Percentiles rank a stretch among this genome's conserved stretches.
phyloP scores from a whole-genome alignment of 768 basidiomycete genomes.

The Tulasnella sp. region DNA sequence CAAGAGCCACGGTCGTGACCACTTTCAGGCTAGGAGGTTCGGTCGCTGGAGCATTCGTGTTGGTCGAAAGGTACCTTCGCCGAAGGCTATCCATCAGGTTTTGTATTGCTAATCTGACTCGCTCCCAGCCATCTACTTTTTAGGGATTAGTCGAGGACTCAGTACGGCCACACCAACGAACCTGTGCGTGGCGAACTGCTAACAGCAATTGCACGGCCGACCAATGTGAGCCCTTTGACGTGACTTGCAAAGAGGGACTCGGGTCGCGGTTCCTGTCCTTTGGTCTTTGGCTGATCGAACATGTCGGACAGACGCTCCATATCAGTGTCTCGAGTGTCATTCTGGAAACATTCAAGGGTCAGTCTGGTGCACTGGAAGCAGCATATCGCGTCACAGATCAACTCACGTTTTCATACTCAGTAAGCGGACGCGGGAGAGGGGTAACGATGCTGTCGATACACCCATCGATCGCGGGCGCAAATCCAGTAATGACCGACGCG shows the following conservation, averaged over 20 bases:
- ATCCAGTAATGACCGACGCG: constrained; percentile 1
- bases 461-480: neutral
- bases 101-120: neutral
- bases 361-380: neutral
- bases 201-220: neutral
- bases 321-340: neutral
- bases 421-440: neutral
- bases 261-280: neutral
- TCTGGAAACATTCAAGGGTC: neutral
- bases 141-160: neutral
- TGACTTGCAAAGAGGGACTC: neutral
- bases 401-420: neutral
- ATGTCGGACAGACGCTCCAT: neutral
- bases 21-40: neutral
- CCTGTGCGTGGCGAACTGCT: neutral
- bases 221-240: neutral
- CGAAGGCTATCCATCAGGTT: neutral
- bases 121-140: neutral
- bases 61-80: neutral
- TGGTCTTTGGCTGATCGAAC: neutral
- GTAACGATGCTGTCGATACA: neutral
- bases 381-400: neutral
- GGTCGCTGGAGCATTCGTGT: neutral
- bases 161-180: neutral
- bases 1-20: neutral